Base-by-base conservation (phyloP, 768 basidiomycete genomes). In the Phylloporus arenicola region DNA sequence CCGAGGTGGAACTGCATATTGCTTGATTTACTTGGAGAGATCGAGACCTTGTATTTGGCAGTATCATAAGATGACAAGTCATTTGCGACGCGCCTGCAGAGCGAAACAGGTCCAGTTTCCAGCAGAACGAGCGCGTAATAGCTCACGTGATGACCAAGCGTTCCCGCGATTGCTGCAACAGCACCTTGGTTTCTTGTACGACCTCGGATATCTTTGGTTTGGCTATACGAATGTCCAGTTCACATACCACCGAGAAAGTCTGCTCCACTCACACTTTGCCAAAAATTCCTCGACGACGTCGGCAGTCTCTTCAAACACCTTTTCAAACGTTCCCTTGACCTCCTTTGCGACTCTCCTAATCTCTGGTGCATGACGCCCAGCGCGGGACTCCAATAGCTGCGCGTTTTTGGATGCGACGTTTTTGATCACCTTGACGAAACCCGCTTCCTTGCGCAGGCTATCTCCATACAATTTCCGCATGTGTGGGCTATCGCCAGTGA, bases 391-490 rank as follows among this genome's bases (percentile, higher is more conserved):
- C 22, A 95, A 64, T 7, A 87, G 75, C 25, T 79, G 78, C 0
- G 83, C 89, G 54, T 92, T 90, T 72, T 84, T 86, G 62, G 78
- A 83, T 4, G 93, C 93, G 10, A 94, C 91, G 52, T 78, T 88
- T 70, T 93, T 94, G 68, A 99, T 85, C n/a, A 97, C 94, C 73
- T 97, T 96, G 59, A 95, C 91, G 56, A 98, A 88, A 45, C 96
- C 96, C 1, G 94, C 95, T 51, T 98, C 95, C 69, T 93, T 92
- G 55, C 96, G 84, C 12, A 99, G 73, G 13, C 88, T 84, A 61
- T 94, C 83, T 3, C 96, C 95, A 67, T 99, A 99, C 17, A 98
- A 75, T 64, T 91, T 92, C 54, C 81, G 83, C 96, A 98, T 98
- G 70, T 98, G 96, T n/a, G 96, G 96, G 58, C 95, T 98, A 48